phyloP scores from a whole-genome alignment of 495 filamentous ascomycete species.

The Ascodesmis nigricans region DNA sequence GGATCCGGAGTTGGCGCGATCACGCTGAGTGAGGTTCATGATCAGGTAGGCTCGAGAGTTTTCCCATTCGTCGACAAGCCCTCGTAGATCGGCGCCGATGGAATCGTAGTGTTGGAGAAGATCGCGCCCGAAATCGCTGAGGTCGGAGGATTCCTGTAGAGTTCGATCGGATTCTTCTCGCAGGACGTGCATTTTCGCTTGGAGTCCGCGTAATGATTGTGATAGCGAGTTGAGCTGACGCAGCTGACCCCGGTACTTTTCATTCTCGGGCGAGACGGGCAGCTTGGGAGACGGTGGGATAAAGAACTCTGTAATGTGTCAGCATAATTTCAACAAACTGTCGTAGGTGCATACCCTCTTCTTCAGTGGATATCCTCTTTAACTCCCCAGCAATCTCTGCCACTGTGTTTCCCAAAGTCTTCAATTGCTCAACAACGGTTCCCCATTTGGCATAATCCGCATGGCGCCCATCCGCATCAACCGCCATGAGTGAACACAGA shows the following conservation, averaged over 20 bases:
- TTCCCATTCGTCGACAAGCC: conserved; percentile 79
- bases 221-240: conserved; percentile 69
- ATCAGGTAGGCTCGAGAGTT: conserved; percentile 54
- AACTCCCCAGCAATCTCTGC: conserved; percentile 33
- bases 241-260: conserved; percentile 63
- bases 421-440: conserved; percentile 53
- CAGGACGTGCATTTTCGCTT: conserved; percentile 83
- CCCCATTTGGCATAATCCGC: conserved; percentile 64
- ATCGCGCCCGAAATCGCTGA: conserved; percentile 46
- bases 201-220: conserved; percentile 72
- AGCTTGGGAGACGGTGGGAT: conserved; percentile 35
- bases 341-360: conserved; percentile 42
- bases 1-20: conserved; percentile 46
- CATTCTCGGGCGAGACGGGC: conserved; percentile 50
- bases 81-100: conserved; percentile 66
- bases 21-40: conserved; percentile 47
- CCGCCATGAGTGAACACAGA: conserved; percentile 63
- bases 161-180: conserved; percentile 69
- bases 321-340: conserved; percentile 10
- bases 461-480: conserved; percentile 66
- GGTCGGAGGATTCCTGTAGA: conserved; percentile 42
- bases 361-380: conserved; percentile 49
- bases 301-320: conserved; percentile 25
- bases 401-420: conserved; percentile 36
- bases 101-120: conserved; percentile 84